Evolutionary conservation across 306 rosid genomes (phyloP).

Genomic region (Pyrus pyrifolia): DNA sequence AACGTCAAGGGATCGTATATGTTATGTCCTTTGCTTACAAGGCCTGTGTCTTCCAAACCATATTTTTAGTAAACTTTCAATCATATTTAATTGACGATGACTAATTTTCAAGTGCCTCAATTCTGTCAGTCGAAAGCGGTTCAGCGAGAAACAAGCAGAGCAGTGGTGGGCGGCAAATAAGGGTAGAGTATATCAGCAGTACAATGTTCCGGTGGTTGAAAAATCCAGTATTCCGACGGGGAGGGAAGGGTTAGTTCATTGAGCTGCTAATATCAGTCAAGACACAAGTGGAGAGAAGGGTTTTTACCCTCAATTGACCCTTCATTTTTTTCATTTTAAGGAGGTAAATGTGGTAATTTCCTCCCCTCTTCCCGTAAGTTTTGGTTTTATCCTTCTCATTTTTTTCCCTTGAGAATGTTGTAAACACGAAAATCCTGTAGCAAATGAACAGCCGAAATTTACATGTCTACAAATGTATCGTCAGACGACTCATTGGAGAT

Average conservation of each 20-base stretch:
- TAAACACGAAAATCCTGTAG: too few relatives aligned
- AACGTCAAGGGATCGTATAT: neutral
- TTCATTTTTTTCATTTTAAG: conserved; percentile 1
- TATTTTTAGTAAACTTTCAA: neutral
- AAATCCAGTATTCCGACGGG: conserved; percentile 54
- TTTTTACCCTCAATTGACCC: neutral
- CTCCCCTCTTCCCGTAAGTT: neutral
- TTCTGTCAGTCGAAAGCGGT: conserved; percentile 64
- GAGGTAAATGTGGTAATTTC: conserved; percentile 4
- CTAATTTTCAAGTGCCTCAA: neutral
- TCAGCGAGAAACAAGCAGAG: conserved; percentile 81
- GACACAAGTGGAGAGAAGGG: conserved; percentile 27
- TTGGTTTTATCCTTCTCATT: neutral
- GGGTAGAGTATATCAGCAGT: conserved; percentile 55
- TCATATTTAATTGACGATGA: neutral
- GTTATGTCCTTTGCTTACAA: neutral
- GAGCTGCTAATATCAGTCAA: conserved; percentile 8
- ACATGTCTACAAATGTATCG: neutral
- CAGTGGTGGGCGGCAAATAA: conserved; percentile 81
- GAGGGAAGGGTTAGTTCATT: conserved; percentile 60
- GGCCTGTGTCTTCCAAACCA: neutral
- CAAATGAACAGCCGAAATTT: too few relatives aligned
- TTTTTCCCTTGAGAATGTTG: neutral
- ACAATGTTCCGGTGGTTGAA: conserved; percentile 56
- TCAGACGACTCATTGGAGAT: neutral